Evolutionary conservation across 2,329 filamentous ascomycete genomes (phyloP), one percentile per base, ranked within the genome.

Genomic region (Hypoxylon sp.): DNA sequence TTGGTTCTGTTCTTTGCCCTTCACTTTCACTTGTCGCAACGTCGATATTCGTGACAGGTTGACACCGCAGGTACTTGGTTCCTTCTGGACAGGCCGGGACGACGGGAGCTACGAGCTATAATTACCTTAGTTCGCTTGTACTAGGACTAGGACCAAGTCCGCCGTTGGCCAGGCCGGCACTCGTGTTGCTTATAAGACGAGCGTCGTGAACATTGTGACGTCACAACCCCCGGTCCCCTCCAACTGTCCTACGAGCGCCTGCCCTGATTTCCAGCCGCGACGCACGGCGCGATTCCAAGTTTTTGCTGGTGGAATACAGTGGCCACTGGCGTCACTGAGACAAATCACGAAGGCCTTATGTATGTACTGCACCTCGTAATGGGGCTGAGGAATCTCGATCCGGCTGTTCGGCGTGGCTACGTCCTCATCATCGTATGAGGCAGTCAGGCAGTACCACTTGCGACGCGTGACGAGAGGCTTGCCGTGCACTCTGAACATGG

Each of bases 301-400:
- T 65, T n/a, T 58, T 31, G 24, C 5, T 26, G 10, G 13, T 24
- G 17, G 26, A 21, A 46, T 58, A 50, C 50, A 53, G 52, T 46
- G 60, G 41, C 43, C 53, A 47, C 48, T 63, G 60, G 60, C 60
- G 60, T 63, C 60, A 63, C 57, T 42, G 26, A 50, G 26, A 33
- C 48, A 41, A 18, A 45, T 47, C 20, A 51, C 53, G 48, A 60
- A 52, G 46, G 33, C 27, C n/a, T n/a, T n/a, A n/a, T n/a, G n/a
- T n/a, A n/a, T n/a, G n/a, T 60, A 59, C 48, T 58, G 48, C 37
- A 43, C 40, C 43, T 21, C 54, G 24, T 41, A 40, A 62, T 61
- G 38, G 31, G n/a, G 48, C 35, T 23, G 18, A 29, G 4, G 21
- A 54, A 58, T 59, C 59, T 53, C 38, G 59, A 62, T 62, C 48